Conservation (phyloP, 331 rosid genomes). For the Quercus tomentella region DNA sequence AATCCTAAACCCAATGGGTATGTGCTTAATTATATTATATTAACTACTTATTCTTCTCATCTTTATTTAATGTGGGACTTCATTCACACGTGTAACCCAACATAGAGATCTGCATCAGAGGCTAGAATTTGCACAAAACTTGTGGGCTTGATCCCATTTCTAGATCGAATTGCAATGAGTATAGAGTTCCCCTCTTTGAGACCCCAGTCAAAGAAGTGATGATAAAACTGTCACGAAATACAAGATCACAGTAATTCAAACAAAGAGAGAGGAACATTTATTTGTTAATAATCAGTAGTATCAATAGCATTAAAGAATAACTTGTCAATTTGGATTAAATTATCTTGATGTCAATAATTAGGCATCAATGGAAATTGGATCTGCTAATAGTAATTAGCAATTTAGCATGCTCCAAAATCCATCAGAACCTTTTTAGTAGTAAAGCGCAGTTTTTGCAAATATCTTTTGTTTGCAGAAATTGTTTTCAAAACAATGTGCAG, state of each 20-base stretch:
- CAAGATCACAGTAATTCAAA: not conserved
- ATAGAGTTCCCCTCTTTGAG: not conserved
- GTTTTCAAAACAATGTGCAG: too few species aligned
- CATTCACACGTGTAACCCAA: not conserved
- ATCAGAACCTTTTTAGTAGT: too few species aligned
- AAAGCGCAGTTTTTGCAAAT: too few species aligned
- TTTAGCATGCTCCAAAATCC: too few species aligned
- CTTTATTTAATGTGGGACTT: too few species aligned
- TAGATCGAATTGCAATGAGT: constrained; percentile 10
- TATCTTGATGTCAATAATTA: not conserved
- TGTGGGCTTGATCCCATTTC: constrained; percentile 15
- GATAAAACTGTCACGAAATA: constrained; percentile 4
- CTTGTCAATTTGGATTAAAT: not conserved
- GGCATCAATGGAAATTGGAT: too few species aligned
- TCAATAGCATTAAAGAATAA: not conserved
- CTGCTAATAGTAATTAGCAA: too few species aligned
- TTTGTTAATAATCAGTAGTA: not conserved
- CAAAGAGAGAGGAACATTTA: not conserved
- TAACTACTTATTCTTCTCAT: too few species aligned
- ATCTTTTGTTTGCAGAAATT: too few species aligned
- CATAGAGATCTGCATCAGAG: not conserved
- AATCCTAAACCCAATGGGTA: too few species aligned
- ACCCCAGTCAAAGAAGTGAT: constrained; percentile 19
- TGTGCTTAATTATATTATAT: too few species aligned
- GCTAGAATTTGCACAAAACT: constrained; percentile 9